Base-by-base conservation (phyloP, 1,139 yeast species). In the Kurtzmaniella quercitrusa region DNA sequence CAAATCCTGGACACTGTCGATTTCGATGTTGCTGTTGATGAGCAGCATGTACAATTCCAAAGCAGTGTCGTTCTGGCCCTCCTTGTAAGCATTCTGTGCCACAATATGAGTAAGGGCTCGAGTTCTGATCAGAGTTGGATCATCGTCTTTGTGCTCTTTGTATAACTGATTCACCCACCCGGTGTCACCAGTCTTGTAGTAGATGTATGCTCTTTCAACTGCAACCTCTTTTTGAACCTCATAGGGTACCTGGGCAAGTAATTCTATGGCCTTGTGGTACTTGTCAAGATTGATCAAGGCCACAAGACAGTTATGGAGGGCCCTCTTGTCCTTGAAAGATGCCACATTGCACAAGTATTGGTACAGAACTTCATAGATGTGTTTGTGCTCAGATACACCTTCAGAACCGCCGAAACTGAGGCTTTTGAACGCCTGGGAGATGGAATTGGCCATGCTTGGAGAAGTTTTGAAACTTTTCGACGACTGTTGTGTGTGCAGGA, bases 1-100 rank as follows among this genome's bases (percentile, higher is more conserved):
- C 48, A 90, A 63, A 64, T 91, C 98, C 40, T 73, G 55, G 31
- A 55, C 49, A 50, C 55, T 65, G 49, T 72, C 77, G 39, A 63
- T 57, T 43, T 63, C 57, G 39, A 62, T 60, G 44, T 63, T 60
- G 12, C 58, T 54, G 48, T 75, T 77, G 23, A 79, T 60, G 45
- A 88, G 65, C 4, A 66, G 64, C 41, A 73, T 64, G 58, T 88
- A 89, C 3, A 86, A 53, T 5, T 63, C 59, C 48, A 77, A 68
- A 0, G 96, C 82, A 39, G 74, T 71, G 1, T 56, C 59, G 52
- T 78, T 73, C 17, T 76, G 60, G 8, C 96, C 97, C 33, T 63
- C 60, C 56, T 82, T 82, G 67, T 86, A 89, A 57, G 75, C 77
- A 49, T 82, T 81, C 64, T 91, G 98, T 0, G 97, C 96, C 49